phyloP scores from a whole-genome alignment of 108 stramenopile genomes.

The Fistulifera pelliculosa region DNA sequence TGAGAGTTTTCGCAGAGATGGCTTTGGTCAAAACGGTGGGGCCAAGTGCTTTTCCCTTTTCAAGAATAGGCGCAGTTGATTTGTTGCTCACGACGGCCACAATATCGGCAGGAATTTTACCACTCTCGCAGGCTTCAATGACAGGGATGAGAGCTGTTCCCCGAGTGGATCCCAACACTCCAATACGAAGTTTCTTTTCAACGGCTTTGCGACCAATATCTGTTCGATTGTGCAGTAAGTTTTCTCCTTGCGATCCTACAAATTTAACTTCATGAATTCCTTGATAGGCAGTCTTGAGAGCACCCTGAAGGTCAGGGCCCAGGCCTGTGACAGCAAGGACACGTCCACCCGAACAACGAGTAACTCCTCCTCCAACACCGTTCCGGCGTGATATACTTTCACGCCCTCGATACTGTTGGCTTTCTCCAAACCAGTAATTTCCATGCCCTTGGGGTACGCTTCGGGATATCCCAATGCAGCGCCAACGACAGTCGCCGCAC shows the following conservation, averaged over 20 bases:
- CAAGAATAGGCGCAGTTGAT: constrained; percentile 70
- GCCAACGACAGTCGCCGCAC: constrained; percentile 90
- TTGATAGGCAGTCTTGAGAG: constrained; percentile 80
- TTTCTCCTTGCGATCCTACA: constrained; percentile 30
- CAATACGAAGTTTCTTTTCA: constrained; percentile 75
- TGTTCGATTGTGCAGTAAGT: constrained; percentile 69
- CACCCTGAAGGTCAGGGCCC: constrained; percentile 69
- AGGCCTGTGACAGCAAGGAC: constrained; percentile 94
- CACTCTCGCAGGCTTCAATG: constrained; percentile 83
- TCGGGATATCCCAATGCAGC: constrained; percentile 93
- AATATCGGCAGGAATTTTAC: constrained; percentile 80
- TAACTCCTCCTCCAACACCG: constrained; percentile 45
- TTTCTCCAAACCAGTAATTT: constrained; percentile 72
- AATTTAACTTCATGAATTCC: constrained; percentile 61
- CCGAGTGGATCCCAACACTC: constrained; percentile 91
- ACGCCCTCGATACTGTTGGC: constrained; percentile 54
- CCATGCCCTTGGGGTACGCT: constrained; percentile 93
- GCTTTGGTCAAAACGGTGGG: constrained; percentile 75
- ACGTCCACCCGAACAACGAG: constrained; percentile 89
- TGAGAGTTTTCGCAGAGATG: constrained; percentile 69
- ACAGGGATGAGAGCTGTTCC: constrained; percentile 92
- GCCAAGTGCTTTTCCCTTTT: constrained; percentile 82
- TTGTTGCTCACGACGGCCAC: constrained; percentile 90
- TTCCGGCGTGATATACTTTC: constrained; percentile 96
- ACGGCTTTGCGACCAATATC: constrained; percentile 80